phyloP scores from a whole-genome alignment of 768 basidiomycete species.

The Suillus alpinus region DNA sequence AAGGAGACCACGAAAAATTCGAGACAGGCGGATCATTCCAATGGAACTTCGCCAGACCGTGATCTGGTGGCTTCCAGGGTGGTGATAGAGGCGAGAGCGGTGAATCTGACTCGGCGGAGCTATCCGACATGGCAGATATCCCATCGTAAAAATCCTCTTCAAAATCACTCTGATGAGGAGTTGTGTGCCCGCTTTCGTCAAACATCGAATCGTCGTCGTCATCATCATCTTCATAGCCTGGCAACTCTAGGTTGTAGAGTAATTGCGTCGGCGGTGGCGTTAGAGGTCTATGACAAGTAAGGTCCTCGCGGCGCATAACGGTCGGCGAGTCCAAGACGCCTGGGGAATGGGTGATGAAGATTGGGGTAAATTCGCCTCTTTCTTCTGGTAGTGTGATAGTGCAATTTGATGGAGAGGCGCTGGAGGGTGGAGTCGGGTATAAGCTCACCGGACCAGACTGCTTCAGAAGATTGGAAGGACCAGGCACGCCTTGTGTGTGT shows the following conservation, averaged over 20 bases:
- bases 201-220: conserved; percentile 16
- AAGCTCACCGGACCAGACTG: conserved; percentile 18
- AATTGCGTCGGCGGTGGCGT: conserved; percentile 45
- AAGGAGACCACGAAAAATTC: conserved; percentile 17
- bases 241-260: conserved; percentile 33
- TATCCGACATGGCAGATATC: conserved; percentile 15
- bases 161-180: conserved; percentile 12
- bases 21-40: conserved; percentile 15
- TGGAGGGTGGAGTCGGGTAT: conserved; percentile 29
- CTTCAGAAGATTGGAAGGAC: conserved; percentile 12
- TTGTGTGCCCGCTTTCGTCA: conserved; percentile 14
- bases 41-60: conserved; percentile 11
- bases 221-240: conserved; percentile 29
- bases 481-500: conserved; percentile 15
- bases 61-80: conserved; percentile 22
- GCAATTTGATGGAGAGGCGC: conserved; percentile 21
- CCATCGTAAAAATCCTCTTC: conserved; percentile 18
- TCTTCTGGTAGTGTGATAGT: conserved; percentile 27
- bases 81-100: conserved; percentile 37
- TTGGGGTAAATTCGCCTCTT: conserved; percentile 9
- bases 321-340: conserved; percentile 36
- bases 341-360: conserved; percentile 26
- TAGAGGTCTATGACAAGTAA: conserved; percentile 30
- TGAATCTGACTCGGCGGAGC: conserved; percentile 10
- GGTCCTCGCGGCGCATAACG: conserved; percentile 29